These are phyloP conservation scores for Plasmodium blacklocki DNA, from an alignment of 169 alveolate genomes.

Conservation along the genomic window DNA sequence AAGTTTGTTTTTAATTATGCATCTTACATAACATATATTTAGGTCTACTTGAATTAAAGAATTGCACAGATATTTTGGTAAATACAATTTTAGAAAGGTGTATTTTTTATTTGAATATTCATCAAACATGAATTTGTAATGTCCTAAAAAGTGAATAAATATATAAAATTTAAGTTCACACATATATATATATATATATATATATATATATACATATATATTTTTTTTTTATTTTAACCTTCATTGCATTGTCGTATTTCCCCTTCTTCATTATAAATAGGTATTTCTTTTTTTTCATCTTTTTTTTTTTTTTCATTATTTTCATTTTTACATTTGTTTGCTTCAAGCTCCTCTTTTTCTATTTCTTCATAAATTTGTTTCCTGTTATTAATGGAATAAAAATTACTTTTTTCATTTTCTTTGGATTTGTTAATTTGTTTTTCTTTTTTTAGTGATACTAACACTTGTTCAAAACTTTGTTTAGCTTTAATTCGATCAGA, in stretches of 20 bases:
- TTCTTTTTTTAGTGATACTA: constrained; percentile 78
- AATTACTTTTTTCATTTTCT: constrained; percentile 31
- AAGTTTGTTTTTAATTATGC: constrained; percentile 89
- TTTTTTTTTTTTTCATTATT: constrained; percentile 72
- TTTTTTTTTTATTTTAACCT: constrained; percentile 78
- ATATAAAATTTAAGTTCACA: not conserved
- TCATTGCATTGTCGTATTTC: constrained; percentile 91
- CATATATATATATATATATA: constrained; percentile 49
- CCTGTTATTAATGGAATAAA: constrained; percentile 79
- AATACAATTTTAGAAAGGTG: constrained; percentile 82
- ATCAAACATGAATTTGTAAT: constrained; percentile 72
- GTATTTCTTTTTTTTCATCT: constrained; percentile 55
- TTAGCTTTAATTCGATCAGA: constrained; percentile 88
- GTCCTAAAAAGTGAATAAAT: constrained; percentile 29
- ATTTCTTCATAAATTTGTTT: constrained; percentile 79
- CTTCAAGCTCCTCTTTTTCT: constrained; percentile 46
- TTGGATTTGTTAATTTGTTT: not conserved
- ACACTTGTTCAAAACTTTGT: constrained; percentile 78
- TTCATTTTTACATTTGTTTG: not conserved
- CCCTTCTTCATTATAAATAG: constrained; percentile 87
- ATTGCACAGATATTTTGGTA: constrained; percentile 91
- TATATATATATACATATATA: constrained; percentile 45
- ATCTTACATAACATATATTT: constrained; percentile 89
- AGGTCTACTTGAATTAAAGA: constrained; percentile 86
- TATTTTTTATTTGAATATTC: constrained; percentile 78